Base-by-base conservation (phyloP, 2,329 filamentous ascomycete species). In the Exserohilum rostratum region DNA sequence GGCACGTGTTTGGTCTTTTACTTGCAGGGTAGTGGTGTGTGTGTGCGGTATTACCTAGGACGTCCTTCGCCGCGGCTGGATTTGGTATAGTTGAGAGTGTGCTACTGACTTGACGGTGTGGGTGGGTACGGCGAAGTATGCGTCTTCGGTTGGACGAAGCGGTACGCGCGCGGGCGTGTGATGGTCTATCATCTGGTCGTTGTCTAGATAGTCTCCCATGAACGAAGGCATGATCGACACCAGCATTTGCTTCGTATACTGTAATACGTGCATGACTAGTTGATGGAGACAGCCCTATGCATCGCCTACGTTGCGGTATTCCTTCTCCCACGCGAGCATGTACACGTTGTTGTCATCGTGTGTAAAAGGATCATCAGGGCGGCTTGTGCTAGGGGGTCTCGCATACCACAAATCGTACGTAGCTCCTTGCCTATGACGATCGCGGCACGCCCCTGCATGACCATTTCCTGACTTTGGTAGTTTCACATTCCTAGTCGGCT, bases 281-380 rank as follows among this genome's bases (percentile, higher is more conserved):
- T n/a, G 29, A 40, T 22, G 38, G 50, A 39, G 39, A 40, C 51
- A 54, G 51, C 51, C 34, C 51, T 54, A 45, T 27, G 27, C 12
- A n/a, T 50, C 34, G 39, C 27, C 46, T 34, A 49, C 10, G 34
- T 45, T 30, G 12, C 31, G 39, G 25, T 25, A 37, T 34, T 20
- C 39, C n/a, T 29, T 11, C 13, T 43, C 25, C 25, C 45, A 49
- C 39, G 31, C 15, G 45, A 45, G 25, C 13, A 33, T 17, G 13
- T 50, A 25, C 27, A 27, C 13, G 22, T 11, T n/a, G 17, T 30
- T 38, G 15, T 43, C 33, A 20, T 46, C 17, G 11, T 15, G 4
- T 50, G 18, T 42, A 35, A 3, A 49, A 17, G 25, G 37, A 13
- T 25, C 17, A 37, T 37, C 27, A 43, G 27, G 18, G 25, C 35